A percentile compares a stretch with the other conserved stretches of the same genome.
Evolutionary conservation across 1,284 basidiomycete species (phyloP).

Genomic region (Ustilago trichophora): DNA sequence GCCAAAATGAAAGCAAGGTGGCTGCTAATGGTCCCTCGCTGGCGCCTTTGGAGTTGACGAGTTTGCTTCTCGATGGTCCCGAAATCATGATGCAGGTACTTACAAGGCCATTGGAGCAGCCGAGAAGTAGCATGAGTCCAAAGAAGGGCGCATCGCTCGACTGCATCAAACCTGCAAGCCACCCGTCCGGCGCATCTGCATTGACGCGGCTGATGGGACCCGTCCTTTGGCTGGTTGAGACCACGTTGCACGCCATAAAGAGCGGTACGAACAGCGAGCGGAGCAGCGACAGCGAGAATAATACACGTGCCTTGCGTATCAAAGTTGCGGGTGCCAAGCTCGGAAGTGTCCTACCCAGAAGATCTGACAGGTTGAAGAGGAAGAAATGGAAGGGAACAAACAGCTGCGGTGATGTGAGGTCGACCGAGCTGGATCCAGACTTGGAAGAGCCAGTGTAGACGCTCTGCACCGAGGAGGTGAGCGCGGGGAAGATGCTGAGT

Average conservation of each 20-base stretch:
- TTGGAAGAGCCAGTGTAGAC: conserved; percentile 26
- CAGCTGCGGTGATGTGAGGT: conserved; percentile 51
- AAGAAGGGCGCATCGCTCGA: conserved; percentile 55
- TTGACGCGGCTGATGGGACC: conserved; percentile 16
- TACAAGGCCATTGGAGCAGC: conserved; percentile 54
- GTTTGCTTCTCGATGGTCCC: conserved; percentile 37
- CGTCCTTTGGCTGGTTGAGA: conserved; percentile 30
- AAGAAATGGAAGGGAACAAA: conserved; percentile 61
- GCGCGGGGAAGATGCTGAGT: conserved; percentile 56
- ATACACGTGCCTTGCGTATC: conserved; percentile 20
- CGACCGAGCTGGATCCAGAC: conserved; percentile 8
- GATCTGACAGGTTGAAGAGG: conserved; percentile 55
- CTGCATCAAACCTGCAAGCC: conserved; percentile 26
- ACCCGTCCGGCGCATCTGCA: background rate
- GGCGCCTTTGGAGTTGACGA: conserved; percentile 37
- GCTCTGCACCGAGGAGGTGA: conserved; percentile 55
- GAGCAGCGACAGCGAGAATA: conserved; percentile 30
- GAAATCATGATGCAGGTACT: conserved; percentile 57
- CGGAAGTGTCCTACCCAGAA: conserved; percentile 54
- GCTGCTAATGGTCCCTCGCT: conserved; percentile 46
- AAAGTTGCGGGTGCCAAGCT: conserved; percentile 26
- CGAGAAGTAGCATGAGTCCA: conserved; percentile 46
- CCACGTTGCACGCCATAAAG: conserved; percentile 54
- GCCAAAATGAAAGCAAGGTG: conserved; percentile 56
- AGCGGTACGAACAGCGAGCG: conserved; percentile 52